phyloP scores from a whole-genome alignment of 148 eudicot species.

The Cornus kousa region DNA sequence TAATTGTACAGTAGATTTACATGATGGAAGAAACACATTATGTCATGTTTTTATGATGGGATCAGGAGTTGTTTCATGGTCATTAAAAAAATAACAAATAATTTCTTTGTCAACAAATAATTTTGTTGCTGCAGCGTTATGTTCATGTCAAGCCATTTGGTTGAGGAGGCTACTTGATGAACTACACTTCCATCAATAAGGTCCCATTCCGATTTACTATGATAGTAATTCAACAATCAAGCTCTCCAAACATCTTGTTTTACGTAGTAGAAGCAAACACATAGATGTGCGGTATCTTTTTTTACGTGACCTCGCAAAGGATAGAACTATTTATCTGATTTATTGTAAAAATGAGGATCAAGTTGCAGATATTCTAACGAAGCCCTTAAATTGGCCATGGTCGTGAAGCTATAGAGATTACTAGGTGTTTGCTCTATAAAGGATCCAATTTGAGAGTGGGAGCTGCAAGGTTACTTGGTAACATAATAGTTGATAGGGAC shows the following conservation, averaged over 20 bases:
- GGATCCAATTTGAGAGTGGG: no score
- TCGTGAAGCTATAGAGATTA: no score
- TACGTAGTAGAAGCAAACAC: no score
- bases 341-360: no score
- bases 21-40: background rate
- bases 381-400: no score
- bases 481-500: no score
- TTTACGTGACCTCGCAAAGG: background rate
- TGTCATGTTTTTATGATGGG: background rate
- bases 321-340: no score
- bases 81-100: background rate
- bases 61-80: background rate
- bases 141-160: background rate
- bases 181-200: background rate
- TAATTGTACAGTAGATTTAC: no score
- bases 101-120: background rate
- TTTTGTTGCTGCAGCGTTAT: background rate
- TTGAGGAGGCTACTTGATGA: background rate
- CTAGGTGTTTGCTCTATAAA: no score
- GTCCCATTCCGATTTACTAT: background rate
- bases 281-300: background rate
- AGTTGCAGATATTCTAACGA: no score
- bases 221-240: background rate
- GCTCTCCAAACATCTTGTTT: background rate
- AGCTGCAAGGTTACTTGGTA: no score